Evolutionary conservation across 495 filamentous ascomycete species (phyloP).

Genomic region (Aspergillus cavernicola): DNA sequence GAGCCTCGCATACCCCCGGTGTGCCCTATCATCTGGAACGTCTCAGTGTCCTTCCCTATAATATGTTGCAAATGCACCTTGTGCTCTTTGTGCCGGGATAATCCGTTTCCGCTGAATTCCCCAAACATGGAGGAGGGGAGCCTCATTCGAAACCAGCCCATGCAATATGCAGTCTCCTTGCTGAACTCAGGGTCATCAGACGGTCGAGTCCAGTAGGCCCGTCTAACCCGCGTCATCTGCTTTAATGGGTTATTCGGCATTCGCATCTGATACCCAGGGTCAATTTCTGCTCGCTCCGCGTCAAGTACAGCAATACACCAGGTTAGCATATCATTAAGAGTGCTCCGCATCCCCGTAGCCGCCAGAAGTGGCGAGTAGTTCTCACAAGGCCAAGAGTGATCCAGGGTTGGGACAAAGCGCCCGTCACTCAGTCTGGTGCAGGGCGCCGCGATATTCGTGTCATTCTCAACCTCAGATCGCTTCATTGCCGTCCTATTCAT

Average conservation of each 20-base stretch:
- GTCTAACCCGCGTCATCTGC: conserved; percentile 16
- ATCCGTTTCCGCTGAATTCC: conserved; percentile 3
- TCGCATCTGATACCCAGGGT: neutral
- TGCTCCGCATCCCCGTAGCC: conserved; percentile 17
- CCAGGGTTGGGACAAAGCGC: neutral
- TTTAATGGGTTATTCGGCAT: conserved; percentile 14
- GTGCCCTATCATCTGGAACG: conserved; percentile 13
- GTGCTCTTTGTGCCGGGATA: conserved; percentile 4
- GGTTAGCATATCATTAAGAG: conserved; percentile 17
- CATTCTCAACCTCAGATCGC: neutral
- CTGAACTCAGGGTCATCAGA: conserved; percentile 13
- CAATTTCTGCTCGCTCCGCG: conserved; percentile 7
- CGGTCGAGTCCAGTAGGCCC: conserved; percentile 15
- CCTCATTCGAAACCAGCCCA: conserved; percentile 17
- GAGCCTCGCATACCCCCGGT: conserved; percentile 12
- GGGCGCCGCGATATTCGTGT: conserved; percentile 11
- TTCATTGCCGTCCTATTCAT: conserved; percentile 14
- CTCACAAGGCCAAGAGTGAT: conserved; percentile 14
- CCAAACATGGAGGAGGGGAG: conserved; percentile 18
- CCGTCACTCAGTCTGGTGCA: conserved; percentile 6
- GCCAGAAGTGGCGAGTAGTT: conserved; percentile 11
- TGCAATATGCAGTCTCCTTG: conserved; percentile 9
- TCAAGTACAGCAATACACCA: conserved; percentile 15
- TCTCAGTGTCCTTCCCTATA: too few relatives aligned
- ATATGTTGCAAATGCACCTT: conserved; percentile 9